Evolutionary conservation across 2,329 filamentous ascomycete genomes (phyloP), one percentile per base, ranked within the genome.

Genomic region (Ophiocordyceps sinensis): DNA sequence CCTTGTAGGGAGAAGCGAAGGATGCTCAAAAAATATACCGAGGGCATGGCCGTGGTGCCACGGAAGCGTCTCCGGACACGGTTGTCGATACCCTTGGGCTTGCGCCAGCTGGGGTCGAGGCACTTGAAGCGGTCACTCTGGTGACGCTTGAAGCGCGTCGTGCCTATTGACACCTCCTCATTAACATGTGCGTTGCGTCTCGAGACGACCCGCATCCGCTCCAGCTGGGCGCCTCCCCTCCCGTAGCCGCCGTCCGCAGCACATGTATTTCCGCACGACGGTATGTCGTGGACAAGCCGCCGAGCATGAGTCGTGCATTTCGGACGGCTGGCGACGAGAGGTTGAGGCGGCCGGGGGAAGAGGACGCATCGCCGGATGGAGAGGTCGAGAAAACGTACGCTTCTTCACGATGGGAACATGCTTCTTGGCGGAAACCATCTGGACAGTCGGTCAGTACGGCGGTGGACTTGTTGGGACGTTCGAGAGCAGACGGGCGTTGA

Each of bases 81-180:
- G 77, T 88, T 94, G 75, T 98, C 91, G 71, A 98, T 98, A 86
- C 91, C 91, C 85, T 98, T 98, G 57, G 91, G 91, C 79, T 96
- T 98, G 73, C 91, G 84, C 91, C 91, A 98, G 77, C 78, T 82
- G 56, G 83, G 66, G 64, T 76, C 81, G 57, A 96, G 81, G 66
- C 91, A 82, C 75, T 81, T 94, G 77, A 94, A 98, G 66, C 82
- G 82, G 72, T 96, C 91, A 70, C 78, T 85, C 81, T 98, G 91
- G 75, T 98, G 91, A 67, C 91, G 85, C 71, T 79, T 80, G 83
- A 96, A 98, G 73, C 75, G 78, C 79, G 88, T 86, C 64, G 83
- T 87, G 79, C 82, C 86, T 93, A 60, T 30, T 40, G 14, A 64
- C 55, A 38, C 7, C 23, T 28, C 13, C 55, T 46, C 51, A 61